Evolutionary conservation across 2,329 filamentous ascomycete species (phyloP).

Genomic region (Fusarium algeriense): DNA sequence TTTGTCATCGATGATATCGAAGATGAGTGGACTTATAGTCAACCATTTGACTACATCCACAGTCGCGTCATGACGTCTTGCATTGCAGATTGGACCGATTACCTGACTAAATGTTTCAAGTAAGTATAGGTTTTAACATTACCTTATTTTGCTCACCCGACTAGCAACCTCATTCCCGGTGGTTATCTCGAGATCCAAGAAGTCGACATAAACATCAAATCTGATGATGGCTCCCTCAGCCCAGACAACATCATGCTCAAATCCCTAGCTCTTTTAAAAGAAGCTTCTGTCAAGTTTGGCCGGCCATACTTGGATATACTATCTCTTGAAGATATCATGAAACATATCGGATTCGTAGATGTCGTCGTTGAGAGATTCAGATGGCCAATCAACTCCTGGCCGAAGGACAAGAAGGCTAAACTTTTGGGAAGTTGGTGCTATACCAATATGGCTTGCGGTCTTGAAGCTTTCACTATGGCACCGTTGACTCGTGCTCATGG

Average conservation of each 20-base stretch:
- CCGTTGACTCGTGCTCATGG: slow-evolving; percentile 30
- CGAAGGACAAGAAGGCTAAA: slow-evolving; percentile 31
- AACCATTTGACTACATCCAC: slow-evolving; percentile 36
- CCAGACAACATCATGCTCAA: slow-evolving; percentile 32
- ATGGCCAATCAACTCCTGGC: slow-evolving; percentile 41
- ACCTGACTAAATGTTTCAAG: slow-evolving; percentile 19
- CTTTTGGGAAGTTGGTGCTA: slow-evolving; percentile 33
- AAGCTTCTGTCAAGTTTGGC: slow-evolving; percentile 44
- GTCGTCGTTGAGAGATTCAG: slow-evolving; percentile 28
- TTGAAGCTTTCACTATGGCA: slow-evolving; percentile 40
- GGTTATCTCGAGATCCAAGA: slow-evolving; percentile 41
- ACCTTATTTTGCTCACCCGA: neutral
- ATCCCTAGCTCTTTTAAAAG: slow-evolving; percentile 36
- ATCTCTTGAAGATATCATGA: slow-evolving; percentile 26
- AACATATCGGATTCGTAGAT: slow-evolving; percentile 37
- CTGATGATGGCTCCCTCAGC: slow-evolving; percentile 38
- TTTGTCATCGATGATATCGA: slow-evolving; percentile 38
- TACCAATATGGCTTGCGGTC: slow-evolving; percentile 22
- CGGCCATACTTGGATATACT: slow-evolving; percentile 30
- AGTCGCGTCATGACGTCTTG: slow-evolving; percentile 35
- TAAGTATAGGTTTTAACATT: rapidly evolving
- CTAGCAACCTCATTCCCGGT: slow-evolving; percentile 32
- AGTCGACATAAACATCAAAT: slow-evolving; percentile 21
- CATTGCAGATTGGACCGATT: slow-evolving; percentile 13
- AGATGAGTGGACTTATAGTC: slow-evolving; percentile 24